Percentiles rank a stretch among this genome's conserved stretches.
These are phyloP conservation scores for Tulasnella sp. DNA, from an alignment of 768 basidiomycete species.

Conservation along the genomic window DNA sequence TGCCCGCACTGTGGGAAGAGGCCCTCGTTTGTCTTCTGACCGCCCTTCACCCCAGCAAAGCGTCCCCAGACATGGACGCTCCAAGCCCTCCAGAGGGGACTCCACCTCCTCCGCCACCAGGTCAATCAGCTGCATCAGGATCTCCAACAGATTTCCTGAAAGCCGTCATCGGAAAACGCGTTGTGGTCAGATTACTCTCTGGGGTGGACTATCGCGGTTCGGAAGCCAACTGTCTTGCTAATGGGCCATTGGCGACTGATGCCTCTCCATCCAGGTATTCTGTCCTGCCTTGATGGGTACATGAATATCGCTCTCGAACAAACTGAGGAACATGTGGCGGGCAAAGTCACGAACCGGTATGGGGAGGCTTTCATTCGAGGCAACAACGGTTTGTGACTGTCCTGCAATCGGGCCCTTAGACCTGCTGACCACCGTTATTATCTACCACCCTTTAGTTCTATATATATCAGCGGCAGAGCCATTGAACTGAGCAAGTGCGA, in stretches of 20 bases:
- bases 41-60: too few species aligned
- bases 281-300: conserved; percentile 95
- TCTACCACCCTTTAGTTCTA: conserved; percentile 41
- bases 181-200: conserved; percentile 83
- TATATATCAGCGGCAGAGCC: conserved; percentile 70
- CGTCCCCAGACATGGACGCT: not conserved
- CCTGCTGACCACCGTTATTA: not conserved
- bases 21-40: too few species aligned
- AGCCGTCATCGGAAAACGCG: conserved; percentile 91
- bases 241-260: not conserved
- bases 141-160: conserved; percentile 91
- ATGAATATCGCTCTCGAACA: conserved; percentile 99
- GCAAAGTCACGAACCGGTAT: conserved; percentile 77
- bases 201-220: conserved; percentile 90
- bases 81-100: conserved; percentile 19
- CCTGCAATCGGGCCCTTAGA: conserved; percentile 3
- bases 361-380: conserved; percentile 95
- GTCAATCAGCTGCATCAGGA: conserved; percentile 48
- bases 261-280: conserved; percentile 51
- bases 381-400: conserved; percentile 61
- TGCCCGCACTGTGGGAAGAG: too few species aligned
- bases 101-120: conserved; percentile 41
- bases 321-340: conserved; percentile 91
- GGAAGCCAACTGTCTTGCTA: conserved; percentile 24
- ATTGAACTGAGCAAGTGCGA: conserved; percentile 26